These are phyloP conservation scores for Fusarium vanettenii DNA, from an alignment of 2,329 filamentous ascomycete genomes.

Conservation along the genomic window DNA sequence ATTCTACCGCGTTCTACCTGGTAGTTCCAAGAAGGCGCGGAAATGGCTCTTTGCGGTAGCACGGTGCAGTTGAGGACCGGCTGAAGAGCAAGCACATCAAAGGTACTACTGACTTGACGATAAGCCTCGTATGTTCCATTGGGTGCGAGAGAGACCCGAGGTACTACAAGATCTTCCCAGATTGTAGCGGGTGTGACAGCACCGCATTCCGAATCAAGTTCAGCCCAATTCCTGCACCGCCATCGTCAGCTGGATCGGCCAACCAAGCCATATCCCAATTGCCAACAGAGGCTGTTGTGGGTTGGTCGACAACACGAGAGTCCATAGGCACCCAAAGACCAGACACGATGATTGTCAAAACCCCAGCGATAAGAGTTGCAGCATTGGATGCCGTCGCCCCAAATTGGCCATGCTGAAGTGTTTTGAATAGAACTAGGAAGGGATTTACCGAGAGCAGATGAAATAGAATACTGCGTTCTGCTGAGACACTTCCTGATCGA, in stretches of 20 bases:
- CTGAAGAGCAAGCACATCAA: neutral
- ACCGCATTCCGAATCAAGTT: neutral
- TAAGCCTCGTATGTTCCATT: neutral
- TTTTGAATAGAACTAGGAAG: neutral
- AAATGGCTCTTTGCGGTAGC: neutral
- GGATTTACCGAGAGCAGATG: neutral
- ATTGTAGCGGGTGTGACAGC: neutral
- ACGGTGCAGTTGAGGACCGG: neutral
- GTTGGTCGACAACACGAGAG: neutral
- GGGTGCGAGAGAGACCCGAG: neutral
- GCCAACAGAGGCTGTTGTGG: neutral
- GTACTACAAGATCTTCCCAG: neutral
- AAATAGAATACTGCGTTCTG: neutral
- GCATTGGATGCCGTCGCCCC: neutral
- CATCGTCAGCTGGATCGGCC: neutral
- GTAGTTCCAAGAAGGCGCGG: neutral
- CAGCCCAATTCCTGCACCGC: neutral
- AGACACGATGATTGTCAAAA: slow-evolving; percentile 4
- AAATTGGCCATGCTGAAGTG: neutral
- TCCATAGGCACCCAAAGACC: neutral
- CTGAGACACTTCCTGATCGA: neutral
- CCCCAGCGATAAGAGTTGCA: neutral
- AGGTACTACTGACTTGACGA: neutral
- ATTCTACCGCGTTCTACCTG: neutral
- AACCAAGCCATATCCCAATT: neutral